A percentile compares a stretch with the other conserved stretches of the same genome.
Evolutionary conservation across 108 stramenopile genomes (phyloP).

Genomic region (Stephanodiscus triporus): DNA sequence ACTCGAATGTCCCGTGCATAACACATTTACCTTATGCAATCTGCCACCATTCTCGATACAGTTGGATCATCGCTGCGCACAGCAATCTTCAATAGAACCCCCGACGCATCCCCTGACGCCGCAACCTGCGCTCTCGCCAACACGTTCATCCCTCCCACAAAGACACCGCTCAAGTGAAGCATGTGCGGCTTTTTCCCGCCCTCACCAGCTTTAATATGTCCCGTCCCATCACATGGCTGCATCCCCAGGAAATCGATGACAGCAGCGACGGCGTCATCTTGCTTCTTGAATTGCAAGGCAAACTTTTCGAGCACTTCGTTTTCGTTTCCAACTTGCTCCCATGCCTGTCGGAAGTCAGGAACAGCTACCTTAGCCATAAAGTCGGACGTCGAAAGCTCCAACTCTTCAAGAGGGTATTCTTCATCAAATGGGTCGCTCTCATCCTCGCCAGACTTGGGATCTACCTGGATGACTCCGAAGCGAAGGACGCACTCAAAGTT

Average conservation of each 20-base stretch:
- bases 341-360: constrained; percentile 74
- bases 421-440: constrained; percentile 76
- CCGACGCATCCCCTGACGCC: constrained; percentile 48
- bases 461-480: constrained; percentile 67
- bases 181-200: constrained; percentile 77
- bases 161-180: constrained; percentile 81
- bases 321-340: constrained; percentile 75
- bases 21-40: constrained; percentile 70
- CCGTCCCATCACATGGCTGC: constrained; percentile 86
- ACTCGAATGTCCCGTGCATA: not conserved
- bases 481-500: constrained; percentile 68
- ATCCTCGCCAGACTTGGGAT: constrained; percentile 73
- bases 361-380: constrained; percentile 84
- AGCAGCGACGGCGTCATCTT: constrained; percentile 75
- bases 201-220: constrained; percentile 56
- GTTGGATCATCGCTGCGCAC: constrained; percentile 67
- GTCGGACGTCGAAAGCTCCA: constrained; percentile 77
- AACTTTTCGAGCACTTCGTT: constrained; percentile 88
- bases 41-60: constrained; percentile 68
- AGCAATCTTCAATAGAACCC: constrained; percentile 81
- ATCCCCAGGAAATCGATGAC: constrained; percentile 86
- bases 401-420: constrained; percentile 85
- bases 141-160: constrained; percentile 72
- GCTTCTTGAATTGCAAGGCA: constrained; percentile 75
- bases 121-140: constrained; percentile 80